A percentile compares a stretch with the other conserved stretches of the same genome.
phyloP scores from a whole-genome alignment of 176 grass and related monocot species.

The Cocos nucifera region DNA sequence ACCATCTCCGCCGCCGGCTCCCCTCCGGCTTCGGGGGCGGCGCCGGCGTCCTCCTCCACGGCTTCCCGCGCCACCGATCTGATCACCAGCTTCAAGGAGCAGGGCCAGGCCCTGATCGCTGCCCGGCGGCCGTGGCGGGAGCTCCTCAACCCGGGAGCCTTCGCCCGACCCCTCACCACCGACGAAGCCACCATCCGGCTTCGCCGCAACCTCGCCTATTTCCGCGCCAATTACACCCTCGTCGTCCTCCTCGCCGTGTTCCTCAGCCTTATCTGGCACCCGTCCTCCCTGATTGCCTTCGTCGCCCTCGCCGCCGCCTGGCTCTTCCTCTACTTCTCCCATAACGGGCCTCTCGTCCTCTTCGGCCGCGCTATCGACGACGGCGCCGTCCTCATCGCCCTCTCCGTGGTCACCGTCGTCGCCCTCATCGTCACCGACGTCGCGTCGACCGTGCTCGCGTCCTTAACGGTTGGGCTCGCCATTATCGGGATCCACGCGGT shows the following conservation, averaged over 20 bases:
- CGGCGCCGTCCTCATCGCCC: not conserved
- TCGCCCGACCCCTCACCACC: slow-evolving; percentile 18
- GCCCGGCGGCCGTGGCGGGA: slow-evolving; percentile 17
- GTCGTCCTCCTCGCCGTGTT: no score
- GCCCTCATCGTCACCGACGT: slow-evolving; percentile 20
- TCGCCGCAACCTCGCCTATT: no score
- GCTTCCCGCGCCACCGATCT: no score
- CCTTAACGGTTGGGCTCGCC: slow-evolving; percentile 14
- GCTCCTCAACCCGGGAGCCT: slow-evolving; percentile 21
- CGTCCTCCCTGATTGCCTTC: not conserved
- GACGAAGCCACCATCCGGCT: no score
- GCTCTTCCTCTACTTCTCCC: slow-evolving; percentile 47
- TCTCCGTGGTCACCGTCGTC: slow-evolving; percentile 19
- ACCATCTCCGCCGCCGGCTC: no score
- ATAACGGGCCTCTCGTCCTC: slow-evolving; percentile 16
- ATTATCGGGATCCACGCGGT: slow-evolving; percentile 23
- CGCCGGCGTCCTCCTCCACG: no score
- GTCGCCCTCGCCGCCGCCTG: slow-evolving; percentile 7
- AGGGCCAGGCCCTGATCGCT: slow-evolving; percentile 2
- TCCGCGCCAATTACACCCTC: no score
- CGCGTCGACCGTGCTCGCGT: slow-evolving; percentile 20
- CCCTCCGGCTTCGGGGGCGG: no score
- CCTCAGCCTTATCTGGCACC: no score
- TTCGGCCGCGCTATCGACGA: slow-evolving; percentile 13
- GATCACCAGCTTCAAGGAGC: no score